phyloP scores from a whole-genome alignment of 108 stramenopile genomes.

The Cyclotella cryptica region DNA sequence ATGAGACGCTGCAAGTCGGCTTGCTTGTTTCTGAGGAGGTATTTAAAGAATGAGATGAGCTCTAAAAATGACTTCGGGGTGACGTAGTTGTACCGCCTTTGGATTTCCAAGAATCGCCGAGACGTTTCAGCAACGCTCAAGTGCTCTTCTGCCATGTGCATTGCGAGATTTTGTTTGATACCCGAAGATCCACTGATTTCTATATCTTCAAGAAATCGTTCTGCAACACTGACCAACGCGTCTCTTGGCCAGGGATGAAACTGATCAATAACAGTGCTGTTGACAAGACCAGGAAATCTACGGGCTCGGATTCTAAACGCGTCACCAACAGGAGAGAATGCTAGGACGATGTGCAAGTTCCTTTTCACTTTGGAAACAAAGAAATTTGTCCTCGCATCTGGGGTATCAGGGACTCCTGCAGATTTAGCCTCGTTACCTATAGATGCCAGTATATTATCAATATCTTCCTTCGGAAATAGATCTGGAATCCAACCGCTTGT shows the following conservation, averaged over 20 bases:
- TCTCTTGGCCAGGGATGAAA: slow-evolving; percentile 94
- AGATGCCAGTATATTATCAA: slow-evolving; percentile 74
- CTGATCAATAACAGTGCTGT: slow-evolving; percentile 87
- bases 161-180: slow-evolving; percentile 60
- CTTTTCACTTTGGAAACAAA: slow-evolving; percentile 75
- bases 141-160: slow-evolving; percentile 93
- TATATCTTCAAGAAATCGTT: slow-evolving; percentile 80
- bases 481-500: slow-evolving; percentile 90
- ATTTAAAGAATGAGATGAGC: slow-evolving; percentile 90
- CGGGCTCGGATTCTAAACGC: slow-evolving; percentile 87
- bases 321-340: slow-evolving; percentile 92
- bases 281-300: slow-evolving; percentile 89
- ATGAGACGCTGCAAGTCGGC: slow-evolving; percentile 75
- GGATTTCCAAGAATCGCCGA: slow-evolving; percentile 65
- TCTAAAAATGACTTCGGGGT: slow-evolving; percentile 93
- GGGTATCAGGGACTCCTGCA: slow-evolving; percentile 74
- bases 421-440: slow-evolving; percentile 87
- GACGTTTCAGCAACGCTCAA: slow-evolving; percentile 77
- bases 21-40: slow-evolving; percentile 80
- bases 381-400: slow-evolving; percentile 74
- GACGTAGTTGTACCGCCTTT: slow-evolving; percentile 90
- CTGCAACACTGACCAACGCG: slow-evolving; percentile 86
- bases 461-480: slow-evolving; percentile 89
- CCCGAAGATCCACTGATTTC: slow-evolving; percentile 60
- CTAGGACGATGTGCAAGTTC: slow-evolving; percentile 88